These are phyloP conservation scores for Mycena metata DNA, from an alignment of 768 basidiomycete genomes.

Conservation along the genomic window DNA sequence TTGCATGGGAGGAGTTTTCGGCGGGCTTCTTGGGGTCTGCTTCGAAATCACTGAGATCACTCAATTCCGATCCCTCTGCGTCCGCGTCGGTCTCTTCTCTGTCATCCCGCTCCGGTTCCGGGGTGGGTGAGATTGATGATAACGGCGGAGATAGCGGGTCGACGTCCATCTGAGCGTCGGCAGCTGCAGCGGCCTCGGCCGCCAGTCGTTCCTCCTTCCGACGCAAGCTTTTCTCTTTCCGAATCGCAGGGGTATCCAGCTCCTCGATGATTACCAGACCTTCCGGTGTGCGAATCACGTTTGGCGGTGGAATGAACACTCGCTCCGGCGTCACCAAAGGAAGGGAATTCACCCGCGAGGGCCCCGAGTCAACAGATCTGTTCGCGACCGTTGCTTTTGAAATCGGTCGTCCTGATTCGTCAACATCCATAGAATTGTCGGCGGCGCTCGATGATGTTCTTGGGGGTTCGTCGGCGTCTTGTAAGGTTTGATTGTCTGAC, in stretches of 20 bases:
- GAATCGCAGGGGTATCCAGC: slow-evolving; percentile 78
- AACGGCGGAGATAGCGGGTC: slow-evolving; percentile 26
- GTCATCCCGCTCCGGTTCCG: slow-evolving; percentile 3
- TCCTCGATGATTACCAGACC: slow-evolving; percentile 77
- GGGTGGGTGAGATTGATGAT: slow-evolving; percentile 23
- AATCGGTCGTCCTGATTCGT: slow-evolving; percentile 31
- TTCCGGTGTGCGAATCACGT: slow-evolving; percentile 50
- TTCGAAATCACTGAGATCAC: slow-evolving; percentile 60
- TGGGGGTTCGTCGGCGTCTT: slow-evolving; percentile 45
- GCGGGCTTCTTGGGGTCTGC: slow-evolving; percentile 33
- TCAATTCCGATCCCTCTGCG: slow-evolving; percentile 54
- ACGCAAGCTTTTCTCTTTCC: slow-evolving; percentile 67
- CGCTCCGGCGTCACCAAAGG: slow-evolving; percentile 29
- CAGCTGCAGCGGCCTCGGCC: slow-evolving; percentile 40
- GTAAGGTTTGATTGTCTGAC: slow-evolving; percentile 60
- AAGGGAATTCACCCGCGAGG: slow-evolving; percentile 21
- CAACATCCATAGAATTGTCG: slow-evolving; percentile 42
- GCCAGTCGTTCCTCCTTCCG: slow-evolving; percentile 55
- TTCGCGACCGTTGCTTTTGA: slow-evolving; percentile 18
- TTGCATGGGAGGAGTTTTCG: not conserved
- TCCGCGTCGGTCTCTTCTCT: slow-evolving; percentile 13
- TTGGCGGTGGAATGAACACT: slow-evolving; percentile 39
- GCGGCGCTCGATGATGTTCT: slow-evolving; percentile 32
- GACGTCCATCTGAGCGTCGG: slow-evolving; percentile 10
- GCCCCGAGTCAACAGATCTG: slow-evolving; percentile 16